Evolutionary conservation across 306 rosid genomes (phyloP).

Genomic region (Acacia acuminata): DNA sequence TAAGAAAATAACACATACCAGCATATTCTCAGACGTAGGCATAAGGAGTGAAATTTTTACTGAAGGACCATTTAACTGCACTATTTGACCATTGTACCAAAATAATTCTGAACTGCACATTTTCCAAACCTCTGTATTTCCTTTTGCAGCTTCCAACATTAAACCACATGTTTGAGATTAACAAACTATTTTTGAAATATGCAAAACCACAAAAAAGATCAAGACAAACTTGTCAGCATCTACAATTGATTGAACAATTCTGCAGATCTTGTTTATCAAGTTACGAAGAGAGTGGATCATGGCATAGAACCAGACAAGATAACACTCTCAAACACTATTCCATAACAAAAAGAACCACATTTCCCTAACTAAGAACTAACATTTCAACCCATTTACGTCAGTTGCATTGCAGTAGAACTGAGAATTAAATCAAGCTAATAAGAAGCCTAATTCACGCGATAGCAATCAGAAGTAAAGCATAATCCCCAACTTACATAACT

Average conservation of each 20-base stretch:
- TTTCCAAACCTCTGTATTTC: conserved; percentile 17
- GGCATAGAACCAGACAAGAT: neutral
- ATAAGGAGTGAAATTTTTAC: conserved; percentile 84
- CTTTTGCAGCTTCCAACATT: neutral
- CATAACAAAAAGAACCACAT: neutral
- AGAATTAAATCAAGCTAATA: neutral
- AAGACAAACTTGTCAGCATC: neutral
- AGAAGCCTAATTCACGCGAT: neutral
- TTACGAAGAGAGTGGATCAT: neutral
- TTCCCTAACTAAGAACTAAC: neutral
- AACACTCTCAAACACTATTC: neutral
- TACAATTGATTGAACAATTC: neutral
- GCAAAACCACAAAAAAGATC: neutral
- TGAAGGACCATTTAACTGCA: conserved; percentile 52
- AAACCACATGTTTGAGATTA: neutral
- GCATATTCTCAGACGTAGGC: conserved; percentile 85
- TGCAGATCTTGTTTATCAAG: neutral
- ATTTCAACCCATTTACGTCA: neutral
- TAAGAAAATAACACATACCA: conserved; percentile 52
- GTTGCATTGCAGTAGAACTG: neutral
- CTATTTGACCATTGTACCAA: conserved; percentile 82
- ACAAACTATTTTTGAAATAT: conserved; percentile 2
- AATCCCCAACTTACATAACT: neutral
- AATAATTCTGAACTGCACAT: conserved; percentile 6
- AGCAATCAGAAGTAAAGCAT: neutral